Conservation (phyloP, 2,329 filamentous ascomycete species). For the Aspergillus unguis region DNA sequence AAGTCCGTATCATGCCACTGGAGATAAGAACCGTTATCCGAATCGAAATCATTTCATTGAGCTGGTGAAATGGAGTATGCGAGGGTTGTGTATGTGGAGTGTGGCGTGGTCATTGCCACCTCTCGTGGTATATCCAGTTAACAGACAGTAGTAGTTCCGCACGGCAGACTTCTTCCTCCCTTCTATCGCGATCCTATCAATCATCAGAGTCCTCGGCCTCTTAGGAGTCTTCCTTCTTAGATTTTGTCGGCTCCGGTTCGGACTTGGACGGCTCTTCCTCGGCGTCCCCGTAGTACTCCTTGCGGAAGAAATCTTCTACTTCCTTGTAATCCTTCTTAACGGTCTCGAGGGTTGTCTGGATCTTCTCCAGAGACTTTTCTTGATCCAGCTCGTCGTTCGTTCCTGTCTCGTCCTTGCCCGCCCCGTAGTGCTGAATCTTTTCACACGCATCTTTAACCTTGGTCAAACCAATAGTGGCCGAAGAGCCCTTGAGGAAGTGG, state of each 20-base stretch:
- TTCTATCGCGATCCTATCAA: not conserved
- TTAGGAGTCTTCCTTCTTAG: not conserved
- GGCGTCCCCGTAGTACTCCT: constrained; percentile 60
- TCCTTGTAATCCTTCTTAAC: constrained; percentile 76
- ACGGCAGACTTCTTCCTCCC: constrained; percentile 12
- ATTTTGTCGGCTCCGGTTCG: not conserved
- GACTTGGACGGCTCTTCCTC: constrained; percentile 29
- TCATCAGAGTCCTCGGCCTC: not conserved
- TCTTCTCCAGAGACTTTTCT: constrained; percentile 64
- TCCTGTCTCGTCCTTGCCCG: constrained; percentile 75
- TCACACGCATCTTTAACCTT: constrained; percentile 93
- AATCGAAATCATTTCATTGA: constrained; percentile 3
- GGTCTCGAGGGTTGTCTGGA: constrained; percentile 64
- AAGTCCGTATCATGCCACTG: not conserved
- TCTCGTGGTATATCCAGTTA: constrained; percentile 20
- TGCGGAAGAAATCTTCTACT: constrained; percentile 66
- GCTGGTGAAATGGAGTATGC: constrained; percentile 4
- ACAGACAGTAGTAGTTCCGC: constrained; percentile 8
- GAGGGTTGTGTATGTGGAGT: constrained; percentile 3
- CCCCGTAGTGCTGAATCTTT: constrained; percentile 92
- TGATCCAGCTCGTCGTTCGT: constrained; percentile 63
- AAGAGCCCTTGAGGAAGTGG: constrained; percentile 96
- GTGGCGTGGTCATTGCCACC: constrained; percentile 7
- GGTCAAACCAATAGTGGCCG: constrained; percentile 83
- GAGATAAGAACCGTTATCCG: too few relatives aligned